Evolutionary conservation across 371 early-diverging fungal genomes (phyloP), one percentile per base, ranked within the genome.

Genomic region (Mucor circinelloides): DNA sequence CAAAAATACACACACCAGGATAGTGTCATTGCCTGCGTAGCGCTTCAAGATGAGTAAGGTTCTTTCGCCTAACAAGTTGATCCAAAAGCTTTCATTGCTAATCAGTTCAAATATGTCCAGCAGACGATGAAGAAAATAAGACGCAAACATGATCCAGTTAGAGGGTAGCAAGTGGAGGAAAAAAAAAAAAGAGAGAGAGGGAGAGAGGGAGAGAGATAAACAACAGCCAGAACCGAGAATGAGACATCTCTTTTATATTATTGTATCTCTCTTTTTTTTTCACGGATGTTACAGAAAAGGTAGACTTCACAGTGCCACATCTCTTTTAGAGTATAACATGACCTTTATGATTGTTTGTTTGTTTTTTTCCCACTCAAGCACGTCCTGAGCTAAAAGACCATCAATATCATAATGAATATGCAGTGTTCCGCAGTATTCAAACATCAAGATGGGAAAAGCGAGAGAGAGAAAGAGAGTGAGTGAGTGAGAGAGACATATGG

Each of bases 71-170:
- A 75, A 19, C 19, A 72, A 30, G 12, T 46, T n/a, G 6, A 28
- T 36, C 75, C 75, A 75, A 55, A 73, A 73, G 2, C 52, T 46
- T 42, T 73, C 73, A n/a, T 73, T 66, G 10, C 36, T 60, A 6
- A 70, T 25, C 2, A 36, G 25, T 46, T 69, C 70, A 21, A 69
- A 34, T 48, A 59, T 38, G 50, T 66, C 66, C 32, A 66, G 27
- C 0, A 48, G 27, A 15, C 30, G 32, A n/a, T 27, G 34, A 50
- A 48, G 58, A 34, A 66, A 27, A 10, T 32, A 58, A 2, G 28
- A 36, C 38, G 17, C 66, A 34, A 52, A 13, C 54, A 52, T 52
- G 17, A 46, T 10, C 7, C 31, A 31, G n/a, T n/a, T n/a, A n/a
- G n/a, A n/a, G n/a, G n/a, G n/a, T n/a, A n/a, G n/a, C n/a, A n/a